Conservation (phyloP, 2,329 filamentous ascomycete species). For the Microsporum audouinii region DNA sequence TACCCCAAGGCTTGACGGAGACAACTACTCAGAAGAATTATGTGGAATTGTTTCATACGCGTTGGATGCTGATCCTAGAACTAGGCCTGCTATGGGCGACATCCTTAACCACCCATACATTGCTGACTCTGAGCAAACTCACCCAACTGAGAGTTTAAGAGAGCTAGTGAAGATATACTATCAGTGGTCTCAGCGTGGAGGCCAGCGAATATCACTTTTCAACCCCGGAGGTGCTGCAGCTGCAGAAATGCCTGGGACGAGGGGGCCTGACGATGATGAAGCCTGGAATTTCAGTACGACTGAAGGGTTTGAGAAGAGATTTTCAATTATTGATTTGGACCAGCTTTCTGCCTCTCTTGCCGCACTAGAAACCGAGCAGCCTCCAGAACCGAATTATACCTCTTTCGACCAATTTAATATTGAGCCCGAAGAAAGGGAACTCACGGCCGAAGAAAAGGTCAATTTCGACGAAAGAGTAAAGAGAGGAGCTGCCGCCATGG, state of each 20-base stretch:
- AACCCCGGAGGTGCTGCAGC: constrained; percentile 48
- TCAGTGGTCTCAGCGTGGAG: constrained; percentile 38
- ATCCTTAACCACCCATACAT: constrained; percentile 39
- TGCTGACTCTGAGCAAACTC: constrained; percentile 30
- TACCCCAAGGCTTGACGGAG: constrained; percentile 33
- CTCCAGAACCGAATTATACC: constrained; percentile 13
- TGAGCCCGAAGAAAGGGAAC: constrained; percentile 22
- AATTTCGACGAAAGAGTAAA: constrained; percentile 48
- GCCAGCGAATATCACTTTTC: constrained; percentile 46
- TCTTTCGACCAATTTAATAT: constrained; percentile 17
- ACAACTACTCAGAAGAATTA: constrained; percentile 35
- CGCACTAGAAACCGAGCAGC: constrained; percentile 27
- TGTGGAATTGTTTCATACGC: constrained; percentile 36
- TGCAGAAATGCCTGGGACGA: constrained; percentile 38
- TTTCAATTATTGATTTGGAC: constrained; percentile 37
- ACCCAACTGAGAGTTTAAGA: constrained; percentile 35
- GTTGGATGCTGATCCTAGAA: constrained; percentile 33
- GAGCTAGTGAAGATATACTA: constrained; percentile 40
- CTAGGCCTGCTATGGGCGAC: constrained; percentile 37
- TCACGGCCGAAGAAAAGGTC: constrained; percentile 37
- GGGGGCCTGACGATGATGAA: constrained; percentile 35
- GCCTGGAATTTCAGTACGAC: constrained; percentile 58
- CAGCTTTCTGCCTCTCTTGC: constrained; percentile 38
- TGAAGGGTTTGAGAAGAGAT: constrained; percentile 46
- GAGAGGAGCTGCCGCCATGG: constrained; percentile 45